phyloP scores from a whole-genome alignment of 164 flowering plant genomes.

The Stephania japonica region DNA sequence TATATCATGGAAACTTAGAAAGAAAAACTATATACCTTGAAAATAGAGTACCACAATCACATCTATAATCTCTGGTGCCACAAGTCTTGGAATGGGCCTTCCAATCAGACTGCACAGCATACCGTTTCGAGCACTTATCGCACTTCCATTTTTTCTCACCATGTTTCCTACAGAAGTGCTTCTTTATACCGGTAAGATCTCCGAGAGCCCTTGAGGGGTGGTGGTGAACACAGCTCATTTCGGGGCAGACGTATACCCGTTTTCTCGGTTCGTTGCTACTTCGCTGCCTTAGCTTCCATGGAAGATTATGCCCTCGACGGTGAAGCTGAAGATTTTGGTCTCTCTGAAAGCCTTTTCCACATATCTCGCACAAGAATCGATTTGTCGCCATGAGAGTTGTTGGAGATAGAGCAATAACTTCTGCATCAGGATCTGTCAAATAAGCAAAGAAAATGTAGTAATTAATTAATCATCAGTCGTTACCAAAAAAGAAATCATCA shows the following conservation, averaged over 20 bases:
- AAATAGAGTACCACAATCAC: conserved; percentile 88
- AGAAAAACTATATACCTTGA: conserved; percentile 51
- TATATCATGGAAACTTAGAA: background rate
- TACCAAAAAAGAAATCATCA: no score
- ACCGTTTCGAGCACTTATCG: conserved; percentile 82
- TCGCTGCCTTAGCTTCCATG: conserved; percentile 96
- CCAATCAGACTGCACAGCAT: conserved; percentile 94
- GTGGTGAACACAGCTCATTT: conserved; percentile 76
- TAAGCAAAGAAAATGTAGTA: background rate
- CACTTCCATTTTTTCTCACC: conserved; percentile 99
- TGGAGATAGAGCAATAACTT: conserved; percentile 85
- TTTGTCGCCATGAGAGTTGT: conserved; percentile 95
- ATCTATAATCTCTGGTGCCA: conserved; percentile 86
- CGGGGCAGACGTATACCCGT: conserved; percentile 90
- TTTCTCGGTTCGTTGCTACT: conserved; percentile 59
- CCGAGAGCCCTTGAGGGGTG: conserved; percentile 95
- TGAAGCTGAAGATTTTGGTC: conserved; percentile 94
- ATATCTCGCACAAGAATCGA: conserved; percentile 89
- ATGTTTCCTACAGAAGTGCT: conserved; percentile 87
- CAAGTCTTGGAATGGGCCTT: conserved; percentile 93
- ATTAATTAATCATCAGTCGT: background rate
- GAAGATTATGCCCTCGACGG: conserved; percentile 86
- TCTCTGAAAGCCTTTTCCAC: conserved; percentile 93
- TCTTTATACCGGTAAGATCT: conserved; percentile 90
- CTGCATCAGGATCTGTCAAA: conserved; percentile 84